phyloP scores from a whole-genome alignment of 805 yeast species.

The Saccharomycopsis microspora region DNA sequence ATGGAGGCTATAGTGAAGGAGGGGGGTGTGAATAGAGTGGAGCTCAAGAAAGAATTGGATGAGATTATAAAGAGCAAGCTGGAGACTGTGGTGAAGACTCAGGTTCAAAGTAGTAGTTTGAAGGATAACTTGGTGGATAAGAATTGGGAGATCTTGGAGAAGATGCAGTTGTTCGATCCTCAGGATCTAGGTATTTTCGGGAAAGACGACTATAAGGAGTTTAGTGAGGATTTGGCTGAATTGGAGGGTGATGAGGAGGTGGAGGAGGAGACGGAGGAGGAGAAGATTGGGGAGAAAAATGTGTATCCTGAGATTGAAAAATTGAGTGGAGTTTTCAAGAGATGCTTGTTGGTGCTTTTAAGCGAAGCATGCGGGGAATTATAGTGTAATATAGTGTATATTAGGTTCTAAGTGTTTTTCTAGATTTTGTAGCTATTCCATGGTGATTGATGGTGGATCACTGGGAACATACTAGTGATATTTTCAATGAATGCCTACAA shows the following conservation, averaged over 20 bases:
- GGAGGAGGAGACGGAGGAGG: background rate
- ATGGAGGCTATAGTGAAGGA: background rate
- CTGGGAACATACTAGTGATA: too few species aligned
- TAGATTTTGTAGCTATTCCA: too few species aligned
- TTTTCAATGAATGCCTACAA: too few species aligned
- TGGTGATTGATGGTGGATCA: too few species aligned
- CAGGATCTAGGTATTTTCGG: conserved; percentile 25
- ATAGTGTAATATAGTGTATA: too few species aligned
- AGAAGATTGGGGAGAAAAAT: background rate
- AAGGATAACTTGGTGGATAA: conserved; percentile 24
- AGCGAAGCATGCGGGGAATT: too few species aligned
- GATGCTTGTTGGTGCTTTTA: background rate
- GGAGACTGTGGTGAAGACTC: conserved; percentile 20
- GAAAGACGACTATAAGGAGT: conserved; percentile 5
- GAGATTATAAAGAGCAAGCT: conserved; percentile 26
- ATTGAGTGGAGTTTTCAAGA: background rate
- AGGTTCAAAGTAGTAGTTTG: conserved; percentile 18
- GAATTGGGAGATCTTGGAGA: conserved; percentile 34
- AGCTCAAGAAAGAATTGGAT: conserved; percentile 28
- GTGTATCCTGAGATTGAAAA: background rate
- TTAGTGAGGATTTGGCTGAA: conserved; percentile 3
- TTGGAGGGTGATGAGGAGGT: conserved; percentile 2
- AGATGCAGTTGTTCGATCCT: conserved; percentile 29
- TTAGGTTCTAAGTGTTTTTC: too few species aligned
- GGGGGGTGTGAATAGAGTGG: conserved; percentile 20